Conservation (phyloP, 441 rosid species). For the Biscutella laevigata region DNA sequence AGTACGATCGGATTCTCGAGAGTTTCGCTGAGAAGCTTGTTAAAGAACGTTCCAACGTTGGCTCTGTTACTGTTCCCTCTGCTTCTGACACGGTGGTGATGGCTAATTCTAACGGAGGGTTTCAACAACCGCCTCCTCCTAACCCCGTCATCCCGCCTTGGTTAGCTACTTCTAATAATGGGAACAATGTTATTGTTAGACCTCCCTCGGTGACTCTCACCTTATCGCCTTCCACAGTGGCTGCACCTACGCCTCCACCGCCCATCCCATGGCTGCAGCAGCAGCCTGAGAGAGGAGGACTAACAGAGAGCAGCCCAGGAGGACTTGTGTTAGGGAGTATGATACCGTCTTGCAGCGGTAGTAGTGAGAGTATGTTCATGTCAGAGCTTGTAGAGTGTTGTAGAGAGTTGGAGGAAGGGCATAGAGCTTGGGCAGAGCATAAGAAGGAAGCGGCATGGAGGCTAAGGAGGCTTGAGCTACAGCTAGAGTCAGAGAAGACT, state of each 20-base stretch:
- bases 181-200: slow-evolving; percentile 35
- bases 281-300: slow-evolving; percentile 48
- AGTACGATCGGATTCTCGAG: slow-evolving; percentile 84
- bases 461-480: slow-evolving; percentile 83
- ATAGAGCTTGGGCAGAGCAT: slow-evolving; percentile 68
- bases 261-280: slow-evolving; percentile 74
- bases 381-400: slow-evolving; percentile 79
- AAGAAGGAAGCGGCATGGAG: slow-evolving; percentile 97
- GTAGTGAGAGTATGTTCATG: slow-evolving; percentile 43
- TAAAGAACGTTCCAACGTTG: slow-evolving; percentile 47
- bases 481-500: slow-evolving; percentile 85
- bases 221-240: slow-evolving; percentile 65
- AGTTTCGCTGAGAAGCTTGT: slow-evolving; percentile 93
- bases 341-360: slow-evolving; percentile 30
- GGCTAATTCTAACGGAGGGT: slow-evolving; percentile 70
- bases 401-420: slow-evolving; percentile 89
- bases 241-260: slow-evolving; percentile 44
- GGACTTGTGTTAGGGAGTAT: slow-evolving; percentile 40
- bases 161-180: slow-evolving; percentile 71
- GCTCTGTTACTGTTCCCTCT: slow-evolving; percentile 9
- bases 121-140: slow-evolving; percentile 43
- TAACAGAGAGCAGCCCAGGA: slow-evolving; percentile 33
- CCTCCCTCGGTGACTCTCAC: slow-evolving; percentile 86
- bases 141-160: slow-evolving; percentile 63
- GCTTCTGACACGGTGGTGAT: slow-evolving; percentile 38